Conservation (phyloP, 768 basidiomycete species). For the Lactarius sanguifluus region DNA sequence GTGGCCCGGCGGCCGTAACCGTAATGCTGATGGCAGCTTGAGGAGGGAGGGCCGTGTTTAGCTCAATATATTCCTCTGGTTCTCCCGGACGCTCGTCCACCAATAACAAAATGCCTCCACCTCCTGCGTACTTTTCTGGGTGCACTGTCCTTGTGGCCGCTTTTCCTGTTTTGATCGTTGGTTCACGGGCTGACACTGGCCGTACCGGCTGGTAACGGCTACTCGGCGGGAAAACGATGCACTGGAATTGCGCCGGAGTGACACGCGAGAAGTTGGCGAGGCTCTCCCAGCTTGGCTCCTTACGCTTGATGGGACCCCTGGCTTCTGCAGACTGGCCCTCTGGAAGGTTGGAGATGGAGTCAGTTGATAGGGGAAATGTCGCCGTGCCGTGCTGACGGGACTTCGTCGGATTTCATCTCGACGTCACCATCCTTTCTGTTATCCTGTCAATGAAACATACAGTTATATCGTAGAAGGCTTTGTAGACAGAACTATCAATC, state of each 20-base stretch:
- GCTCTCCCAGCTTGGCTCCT: conserved; percentile 76
- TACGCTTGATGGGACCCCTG: conserved; percentile 52
- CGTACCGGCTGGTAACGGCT: conserved; percentile 89
- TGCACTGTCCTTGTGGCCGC: conserved; percentile 36
- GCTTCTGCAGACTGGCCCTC: conserved; percentile 44
- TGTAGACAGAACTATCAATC: conserved; percentile 32
- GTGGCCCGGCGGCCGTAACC: conserved; percentile 32
- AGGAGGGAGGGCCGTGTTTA: conserved; percentile 41
- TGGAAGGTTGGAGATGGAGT: conserved; percentile 50
- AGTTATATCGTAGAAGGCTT: conserved; percentile 38
- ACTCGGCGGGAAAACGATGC: conserved; percentile 77
- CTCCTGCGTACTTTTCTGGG: conserved; percentile 68
- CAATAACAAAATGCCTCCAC: conserved; percentile 86
- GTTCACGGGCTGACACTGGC: conserved; percentile 54
- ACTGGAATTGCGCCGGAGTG: conserved; percentile 82
- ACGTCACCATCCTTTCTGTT: conserved; percentile 62
- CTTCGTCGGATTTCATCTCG: conserved; percentile 73
- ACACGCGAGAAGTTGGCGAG: conserved; percentile 90
- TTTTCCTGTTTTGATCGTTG: conserved; percentile 30
- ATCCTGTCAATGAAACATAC: conserved; percentile 56
- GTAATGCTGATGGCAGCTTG: conserved; percentile 31
- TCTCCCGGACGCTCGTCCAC: conserved; percentile 70
- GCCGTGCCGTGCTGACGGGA: conserved; percentile 45
- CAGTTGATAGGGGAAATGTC: conserved; percentile 59
- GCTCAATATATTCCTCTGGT: conserved; percentile 70